These are phyloP conservation scores for Hirsutella rhossiliensis DNA, from an alignment of 2,329 filamentous ascomycete species.

Conservation along the genomic window DNA sequence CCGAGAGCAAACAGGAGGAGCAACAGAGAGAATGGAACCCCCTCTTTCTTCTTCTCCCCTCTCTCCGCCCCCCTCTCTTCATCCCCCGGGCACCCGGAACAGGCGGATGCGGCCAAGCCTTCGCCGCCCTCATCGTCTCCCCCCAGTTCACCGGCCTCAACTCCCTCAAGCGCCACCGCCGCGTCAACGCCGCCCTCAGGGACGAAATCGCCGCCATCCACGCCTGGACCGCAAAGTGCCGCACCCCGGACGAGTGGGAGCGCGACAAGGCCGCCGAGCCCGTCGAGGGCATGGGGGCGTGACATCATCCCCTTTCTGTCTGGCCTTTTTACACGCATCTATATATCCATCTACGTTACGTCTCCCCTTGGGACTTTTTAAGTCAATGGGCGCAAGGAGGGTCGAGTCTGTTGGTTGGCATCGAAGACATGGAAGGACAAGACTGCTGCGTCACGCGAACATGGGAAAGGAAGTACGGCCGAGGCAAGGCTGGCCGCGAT, in stretches of 20 bases:
- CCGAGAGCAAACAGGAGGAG: not conserved
- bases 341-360: no score
- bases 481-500: no score
- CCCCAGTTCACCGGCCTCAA: slow-evolving; percentile 58
- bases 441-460: no score
- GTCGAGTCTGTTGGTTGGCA: no score
- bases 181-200: slow-evolving; percentile 75
- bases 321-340: no score
- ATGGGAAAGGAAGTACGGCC: no score
- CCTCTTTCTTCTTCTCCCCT: not conserved
- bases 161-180: slow-evolving; percentile 72
- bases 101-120: slow-evolving; percentile 52
- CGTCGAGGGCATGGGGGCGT: slow-evolving; percentile 20
- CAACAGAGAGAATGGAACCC: not conserved
- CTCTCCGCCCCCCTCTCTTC: not conserved
- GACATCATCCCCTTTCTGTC: not conserved
- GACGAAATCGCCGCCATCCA: slow-evolving; percentile 84
- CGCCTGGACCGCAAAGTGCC: slow-evolving; percentile 90
- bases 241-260: slow-evolving; percentile 83
- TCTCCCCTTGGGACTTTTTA: no score
- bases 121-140: slow-evolving; percentile 49
- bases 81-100: not conserved
- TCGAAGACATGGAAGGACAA: not conserved
- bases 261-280: slow-evolving; percentile 38
- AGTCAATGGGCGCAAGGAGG: no score